Evolutionary conservation across 345 rosid species (phyloP), one percentile per base, ranked within the genome.

Genomic region (Sonneratia alba): DNA sequence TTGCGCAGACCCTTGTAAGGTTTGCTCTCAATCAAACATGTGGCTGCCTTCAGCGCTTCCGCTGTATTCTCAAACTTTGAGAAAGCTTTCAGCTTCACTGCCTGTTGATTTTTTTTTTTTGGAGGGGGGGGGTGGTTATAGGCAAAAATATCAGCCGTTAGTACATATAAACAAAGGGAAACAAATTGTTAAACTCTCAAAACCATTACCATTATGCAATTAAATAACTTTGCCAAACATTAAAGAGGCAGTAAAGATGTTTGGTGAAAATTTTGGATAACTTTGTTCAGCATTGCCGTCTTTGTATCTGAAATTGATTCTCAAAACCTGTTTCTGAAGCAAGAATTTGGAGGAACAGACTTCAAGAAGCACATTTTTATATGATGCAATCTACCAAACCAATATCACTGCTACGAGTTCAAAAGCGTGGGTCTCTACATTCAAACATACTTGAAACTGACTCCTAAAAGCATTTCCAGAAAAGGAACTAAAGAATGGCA

Each of bases 51-150:
- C 48, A 95, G 84, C 40, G 97, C 98, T 73, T 90, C 96, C 21
- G 95, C 73, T 3, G 97, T 95, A 72, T 95, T 92, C 38, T 92
- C 97, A 76, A 92, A 92, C 89, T 92, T 95, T 3, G 85, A 82
- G 81, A 95, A 95, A 67, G 92, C 93, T 81, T 85, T 86, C 47
- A 95, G 82, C 85, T 90, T 87, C 4, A 91, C 97, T 38, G 91
- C 80, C 96, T 93, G 77, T 45, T 7, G 6, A 3, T 51, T 68
- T 16, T 18, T 61, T n/a, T 18, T n/a, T 12, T 13, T 12, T 27
- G 32, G 32, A 1, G 32, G 32, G 32, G 0, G 32, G 32, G 32
- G 32, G 32, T 27, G 32, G 56, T 7, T 12, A 51, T 56, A 21
- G 22, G 27, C 27, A 56, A 56, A 56, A 61, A 8, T 3, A 61